A percentile compares a stretch with the other conserved stretches of the same genome.
Conservation (phyloP, 2,329 filamentous ascomycete genomes). For the Venturia pyrina region DNA sequence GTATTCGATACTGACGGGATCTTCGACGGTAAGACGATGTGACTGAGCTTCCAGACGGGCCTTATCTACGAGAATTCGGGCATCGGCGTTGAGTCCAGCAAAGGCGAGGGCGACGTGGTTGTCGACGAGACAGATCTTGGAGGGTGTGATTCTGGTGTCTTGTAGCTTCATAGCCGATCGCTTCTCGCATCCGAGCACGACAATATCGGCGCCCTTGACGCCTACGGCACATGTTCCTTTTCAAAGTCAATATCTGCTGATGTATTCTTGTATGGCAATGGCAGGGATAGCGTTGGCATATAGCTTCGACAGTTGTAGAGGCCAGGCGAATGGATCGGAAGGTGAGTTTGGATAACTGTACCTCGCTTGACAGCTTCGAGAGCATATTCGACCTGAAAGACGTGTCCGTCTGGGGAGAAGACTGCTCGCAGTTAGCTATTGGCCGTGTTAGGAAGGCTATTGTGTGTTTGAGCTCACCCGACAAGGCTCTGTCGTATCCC, state of each 20-base stretch:
- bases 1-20: slow-evolving; percentile 96
- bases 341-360: slow-evolving; percentile 29
- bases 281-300: neutral
- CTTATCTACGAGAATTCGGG: slow-evolving; percentile 96
- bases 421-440: slow-evolving; percentile 43
- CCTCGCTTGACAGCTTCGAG: slow-evolving; percentile 98
- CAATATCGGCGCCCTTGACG: slow-evolving; percentile 88
- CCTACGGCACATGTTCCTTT: slow-evolving; percentile 93
- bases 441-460: slow-evolving; percentile 15
- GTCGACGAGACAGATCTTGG: slow-evolving; percentile 95
- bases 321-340: neutral
- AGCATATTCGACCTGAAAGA: slow-evolving; percentile 99
- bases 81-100: slow-evolving; percentile 93
- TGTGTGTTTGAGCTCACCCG: slow-evolving; percentile 56
- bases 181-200: slow-evolving; percentile 97
- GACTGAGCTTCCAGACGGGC: slow-evolving; percentile 94
- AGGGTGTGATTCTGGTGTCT: slow-evolving; percentile 97
- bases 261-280: neutral
- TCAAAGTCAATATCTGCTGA: slow-evolving; percentile 5
- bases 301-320: neutral
- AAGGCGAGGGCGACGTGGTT: slow-evolving; percentile 95
- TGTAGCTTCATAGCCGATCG: slow-evolving; percentile 98
- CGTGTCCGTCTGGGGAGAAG: slow-evolving; percentile 98
- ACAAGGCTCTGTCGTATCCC: slow-evolving; percentile 97
- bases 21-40: slow-evolving; percentile 92